phyloP scores from a whole-genome alignment of 495 filamentous ascomycete genomes.

The Tuber melanosporum region DNA sequence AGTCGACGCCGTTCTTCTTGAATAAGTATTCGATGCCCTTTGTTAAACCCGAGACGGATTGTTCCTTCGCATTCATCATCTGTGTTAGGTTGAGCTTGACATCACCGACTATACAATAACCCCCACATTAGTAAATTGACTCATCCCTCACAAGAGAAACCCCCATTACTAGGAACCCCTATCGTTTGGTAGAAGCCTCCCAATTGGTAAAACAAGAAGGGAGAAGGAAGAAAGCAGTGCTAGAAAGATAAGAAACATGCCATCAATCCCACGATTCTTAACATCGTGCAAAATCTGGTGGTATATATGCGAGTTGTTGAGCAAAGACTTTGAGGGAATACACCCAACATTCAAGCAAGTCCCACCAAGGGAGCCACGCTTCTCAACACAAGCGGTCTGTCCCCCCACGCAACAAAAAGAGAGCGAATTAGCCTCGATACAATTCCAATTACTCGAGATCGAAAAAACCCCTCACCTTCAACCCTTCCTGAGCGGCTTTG shows the following conservation, averaged over 20 bases:
- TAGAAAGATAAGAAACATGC: constrained; percentile 19
- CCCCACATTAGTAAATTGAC: constrained; percentile 15
- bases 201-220: not conserved
- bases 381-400: constrained; percentile 95
- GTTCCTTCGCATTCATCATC: constrained; percentile 98
- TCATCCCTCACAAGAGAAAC: not conserved
- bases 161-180: not conserved
- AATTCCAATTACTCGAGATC: constrained; percentile 8
- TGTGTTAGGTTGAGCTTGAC: constrained; percentile 90
- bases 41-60: constrained; percentile 78
- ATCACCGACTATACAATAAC: constrained; percentile 59
- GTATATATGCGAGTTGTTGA: constrained; percentile 99
- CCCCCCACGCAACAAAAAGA: constrained; percentile 2
- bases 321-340: constrained; percentile 97
- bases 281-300: constrained; percentile 96
- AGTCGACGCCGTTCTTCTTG: constrained; percentile 98
- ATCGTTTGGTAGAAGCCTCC: too few relatives aligned
- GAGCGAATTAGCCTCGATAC: constrained; percentile 15
- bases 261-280: constrained; percentile 89
- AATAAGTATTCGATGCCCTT: constrained; percentile 96
- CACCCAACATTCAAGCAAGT: constrained; percentile 99
- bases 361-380: constrained; percentile 88
- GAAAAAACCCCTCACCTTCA: constrained; percentile 62
- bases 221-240: not conserved
- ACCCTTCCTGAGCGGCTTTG: constrained; percentile 94